These are phyloP conservation scores for Prunus persica DNA, from an alignment of 306 rosid genomes.

Conservation along the genomic window Prunus_persica_NCBIv2 NC_034013.1:16908001-16908500, in stretches of 20 bases:
- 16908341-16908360: conserved; percentile 26
- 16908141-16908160: conserved; percentile 30
- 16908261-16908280: conserved; percentile 37
- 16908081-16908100: conserved; percentile 25
- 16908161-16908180: conserved; percentile 25
- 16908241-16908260: conserved; percentile 50
- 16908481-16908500: conserved; percentile 38
- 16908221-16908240: no score
- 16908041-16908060: conserved; percentile 24
- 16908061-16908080: conserved; percentile 29
- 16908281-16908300: conserved; percentile 26
- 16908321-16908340: not conserved
- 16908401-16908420: conserved; percentile 43
- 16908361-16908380: conserved; percentile 43
- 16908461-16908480: conserved; percentile 46
- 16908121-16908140: conserved; percentile 23
- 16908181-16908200: conserved; percentile 4
- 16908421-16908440: conserved; percentile 48
- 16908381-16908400: conserved; percentile 2
- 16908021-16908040: conserved; percentile 11
- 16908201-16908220: no score
- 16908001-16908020: conserved; percentile 4
- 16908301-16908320: conserved; percentile 26
- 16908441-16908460: conserved; percentile 60
- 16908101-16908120: conserved; percentile 3